Evolutionary conservation across 2,329 filamentous ascomycete species (phyloP), one percentile per base, ranked within the genome.

Genomic region (Talaromyces sp.): DNA sequence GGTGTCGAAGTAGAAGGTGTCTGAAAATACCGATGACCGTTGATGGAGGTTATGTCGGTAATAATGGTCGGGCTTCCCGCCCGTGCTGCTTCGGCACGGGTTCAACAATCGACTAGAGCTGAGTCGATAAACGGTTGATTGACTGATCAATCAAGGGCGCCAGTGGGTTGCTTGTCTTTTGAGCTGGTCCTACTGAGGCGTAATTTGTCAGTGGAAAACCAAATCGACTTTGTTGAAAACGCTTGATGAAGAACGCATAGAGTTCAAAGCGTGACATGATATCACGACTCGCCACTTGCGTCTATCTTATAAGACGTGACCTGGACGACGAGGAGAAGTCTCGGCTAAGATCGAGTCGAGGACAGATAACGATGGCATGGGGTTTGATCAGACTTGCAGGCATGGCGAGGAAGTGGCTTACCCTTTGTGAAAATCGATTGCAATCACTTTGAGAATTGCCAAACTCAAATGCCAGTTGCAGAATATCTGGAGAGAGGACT

Each of bases 41-140:
- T 31, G 28, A 35, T 39, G 12, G 31, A 11, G 12, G 9, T 52
- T 39, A 33, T 58, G 28, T 35, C 58, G 44, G 33, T 58, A 37
- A 25, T 23, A 42, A 21, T 44, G 39, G 66, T 64, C 69, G 73
- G 74, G 73, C 73, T 69, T 73, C 68, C 68, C 69, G 73, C 72
- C 74, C 72, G 70, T 70, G 70, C 64, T 56, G 65, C 65, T 61
- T 67, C 68, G 31, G 46, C 50, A 25, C 35, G 28, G 35, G 25
- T 31, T 48, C 18, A 57, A 31, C 62, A 40, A 44, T 59, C 55
- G 57, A 39, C 25, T 31, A 48, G 16, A 21, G 39, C 25, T 46
- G 60, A 50, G 62, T 46, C 50, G 50, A 31, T 50, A 21, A 21
- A 5, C 16, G 50, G 23, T 35, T 37, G 50, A 54, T 14, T 23